These are phyloP conservation scores for Pseudocercospora macadamiae DNA, from an alignment of 2,329 filamentous ascomycete genomes.

Conservation along the genomic window DNA sequence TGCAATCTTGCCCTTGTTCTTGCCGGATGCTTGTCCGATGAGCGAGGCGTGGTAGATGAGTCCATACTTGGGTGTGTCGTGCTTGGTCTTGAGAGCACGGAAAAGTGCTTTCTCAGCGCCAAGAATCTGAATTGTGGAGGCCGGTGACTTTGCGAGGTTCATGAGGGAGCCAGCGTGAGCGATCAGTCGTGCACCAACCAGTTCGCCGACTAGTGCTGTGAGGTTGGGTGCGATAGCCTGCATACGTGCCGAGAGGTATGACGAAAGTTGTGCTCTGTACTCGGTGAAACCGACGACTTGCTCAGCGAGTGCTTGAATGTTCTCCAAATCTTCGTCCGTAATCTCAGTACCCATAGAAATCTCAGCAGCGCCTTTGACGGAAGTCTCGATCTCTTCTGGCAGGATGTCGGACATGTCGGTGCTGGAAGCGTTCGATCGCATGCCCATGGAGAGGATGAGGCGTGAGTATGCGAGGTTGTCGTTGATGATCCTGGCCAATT, in stretches of 20 bases:
- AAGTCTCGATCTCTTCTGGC: conserved; percentile 89
- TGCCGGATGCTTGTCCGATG: conserved; percentile 93
- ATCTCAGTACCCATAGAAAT: conserved; percentile 99
- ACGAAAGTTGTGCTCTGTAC: conserved; percentile 83
- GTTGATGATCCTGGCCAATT: conserved; percentile 94
- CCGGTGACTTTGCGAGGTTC: conserved; percentile 92
- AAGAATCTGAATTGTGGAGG: conserved; percentile 95
- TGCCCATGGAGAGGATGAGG: conserved; percentile 85
- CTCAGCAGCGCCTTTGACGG: conserved; percentile 92
- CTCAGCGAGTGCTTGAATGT: conserved; percentile 88
- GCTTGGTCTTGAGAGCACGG: conserved; percentile 97
- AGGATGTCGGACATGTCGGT: conserved; percentile 85
- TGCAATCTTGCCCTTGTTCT: conserved; percentile 99
- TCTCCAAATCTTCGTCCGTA: conserved; percentile 85
- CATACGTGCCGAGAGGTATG: conserved; percentile 91
- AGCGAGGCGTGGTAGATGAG: conserved; percentile 90
- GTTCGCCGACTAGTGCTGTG: conserved; percentile 87
- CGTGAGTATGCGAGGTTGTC: conserved; percentile 94
- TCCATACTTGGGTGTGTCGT: conserved; percentile 98
- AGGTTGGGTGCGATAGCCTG: conserved; percentile 95
- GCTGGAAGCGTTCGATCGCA: conserved; percentile 76
- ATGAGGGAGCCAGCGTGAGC: conserved; percentile 92
- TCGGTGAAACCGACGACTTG: conserved; percentile 92
- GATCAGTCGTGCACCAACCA: conserved; percentile 92
- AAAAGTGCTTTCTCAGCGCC: conserved; percentile 99